Evolutionary conservation across 192 early-diverging fungal genomes (phyloP).

Genomic region (Mortierella antarctica): DNA sequence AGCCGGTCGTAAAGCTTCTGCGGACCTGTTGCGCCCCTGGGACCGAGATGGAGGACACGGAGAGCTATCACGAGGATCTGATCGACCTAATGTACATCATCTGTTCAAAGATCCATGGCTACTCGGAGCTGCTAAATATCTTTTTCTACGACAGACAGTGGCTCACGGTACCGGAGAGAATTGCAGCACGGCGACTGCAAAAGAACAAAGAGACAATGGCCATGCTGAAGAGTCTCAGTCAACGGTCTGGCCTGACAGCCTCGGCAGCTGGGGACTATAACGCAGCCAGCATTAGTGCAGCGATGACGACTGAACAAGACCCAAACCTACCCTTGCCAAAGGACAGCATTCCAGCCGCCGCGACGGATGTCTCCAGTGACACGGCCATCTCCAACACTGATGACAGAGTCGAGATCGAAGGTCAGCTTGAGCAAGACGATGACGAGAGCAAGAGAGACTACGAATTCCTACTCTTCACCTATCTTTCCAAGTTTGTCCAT

Average conservation of each 20-base stretch:
- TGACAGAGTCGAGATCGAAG: no score
- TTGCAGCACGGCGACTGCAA: slow-evolving; percentile 20
- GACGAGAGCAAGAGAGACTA: slow-evolving; percentile 63
- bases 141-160: slow-evolving; percentile 79
- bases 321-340: background rate
- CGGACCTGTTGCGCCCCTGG: slow-evolving; percentile 69
- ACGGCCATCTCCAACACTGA: no score
- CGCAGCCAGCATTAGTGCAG: no score
- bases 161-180: slow-evolving; percentile 66
- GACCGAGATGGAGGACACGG: slow-evolving; percentile 57
- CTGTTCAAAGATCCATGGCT: slow-evolving; percentile 85
- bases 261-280: slow-evolving; percentile 1
- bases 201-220: slow-evolving; percentile 44
- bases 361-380: no score
- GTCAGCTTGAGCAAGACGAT: slow-evolving; percentile 10
- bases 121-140: slow-evolving; percentile 77
- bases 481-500: slow-evolving; percentile 91
- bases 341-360: background rate
- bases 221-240: slow-evolving; percentile 26
- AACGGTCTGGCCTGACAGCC: slow-evolving; percentile 7
- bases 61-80: slow-evolving; percentile 69
- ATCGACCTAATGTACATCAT: slow-evolving; percentile 82
- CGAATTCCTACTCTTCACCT: slow-evolving; percentile 90
- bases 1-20: slow-evolving; percentile 81
- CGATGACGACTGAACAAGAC: no score